Percentiles rank a stretch among this genome's conserved stretches.
phyloP scores from a whole-genome alignment of 192 early-diverging fungal species.

The Coemansia sp. region DNA sequence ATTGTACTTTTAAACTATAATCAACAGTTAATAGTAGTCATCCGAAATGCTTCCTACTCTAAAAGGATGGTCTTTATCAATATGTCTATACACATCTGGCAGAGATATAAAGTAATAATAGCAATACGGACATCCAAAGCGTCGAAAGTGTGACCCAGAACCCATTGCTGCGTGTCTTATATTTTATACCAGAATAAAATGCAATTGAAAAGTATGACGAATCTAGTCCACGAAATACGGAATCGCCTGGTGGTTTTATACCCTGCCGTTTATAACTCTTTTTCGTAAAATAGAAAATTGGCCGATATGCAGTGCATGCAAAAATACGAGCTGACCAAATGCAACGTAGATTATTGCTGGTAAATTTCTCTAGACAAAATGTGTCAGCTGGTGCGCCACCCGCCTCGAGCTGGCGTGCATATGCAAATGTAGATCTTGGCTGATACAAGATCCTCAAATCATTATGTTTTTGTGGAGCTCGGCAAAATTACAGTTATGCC shows the following conservation, averaged over 20 bases:
- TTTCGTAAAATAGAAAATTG: neutral
- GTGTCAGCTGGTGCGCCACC: no score
- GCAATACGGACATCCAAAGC: neutral
- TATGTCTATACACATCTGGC: neutral
- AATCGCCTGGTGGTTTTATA: neutral
- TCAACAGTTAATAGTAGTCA: no score
- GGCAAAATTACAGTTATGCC: no score
- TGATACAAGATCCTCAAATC: no score
- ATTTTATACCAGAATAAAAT: neutral
- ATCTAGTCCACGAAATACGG: no score
- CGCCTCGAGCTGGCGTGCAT: no score
- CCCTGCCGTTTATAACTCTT: neutral
- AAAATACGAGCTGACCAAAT: neutral
- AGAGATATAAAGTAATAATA: neutral
- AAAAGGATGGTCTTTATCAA: neutral
- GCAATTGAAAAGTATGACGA: no score
- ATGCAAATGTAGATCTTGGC: no score
- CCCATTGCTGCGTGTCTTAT: neutral
- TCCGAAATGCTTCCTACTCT: no score
- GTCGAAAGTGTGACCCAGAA: no score
- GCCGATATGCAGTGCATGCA: neutral
- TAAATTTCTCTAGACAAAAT: neutral
- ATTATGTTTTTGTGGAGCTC: no score
- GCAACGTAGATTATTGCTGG: neutral
- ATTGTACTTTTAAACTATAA: no score